Percentiles rank a stretch among this genome's conserved stretches.
These are phyloP conservation scores for Termitomyces bulborhizus DNA, from an alignment of 768 basidiomycete species.

Conservation along the genomic window DNA sequence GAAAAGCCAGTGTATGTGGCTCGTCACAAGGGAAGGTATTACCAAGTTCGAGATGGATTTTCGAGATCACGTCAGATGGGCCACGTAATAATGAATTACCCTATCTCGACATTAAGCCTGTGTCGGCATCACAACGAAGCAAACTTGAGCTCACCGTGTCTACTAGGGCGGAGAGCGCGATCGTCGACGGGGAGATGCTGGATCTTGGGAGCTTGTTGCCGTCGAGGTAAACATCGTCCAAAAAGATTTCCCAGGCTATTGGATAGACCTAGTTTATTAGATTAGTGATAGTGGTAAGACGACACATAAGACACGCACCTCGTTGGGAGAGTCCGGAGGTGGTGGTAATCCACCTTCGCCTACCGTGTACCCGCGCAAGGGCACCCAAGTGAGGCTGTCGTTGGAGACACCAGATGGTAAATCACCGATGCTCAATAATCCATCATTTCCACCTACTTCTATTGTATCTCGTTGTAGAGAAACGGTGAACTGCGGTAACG, in stretches of 20 bases:
- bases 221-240: conserved; percentile 71
- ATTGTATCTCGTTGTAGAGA: conserved; percentile 65
- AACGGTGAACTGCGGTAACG: conserved; percentile 45
- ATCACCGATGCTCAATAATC: conserved; percentile 60
- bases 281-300: conserved; percentile 4
- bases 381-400: conserved; percentile 58
- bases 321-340: conserved; percentile 44
- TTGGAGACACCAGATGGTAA: conserved; percentile 45
- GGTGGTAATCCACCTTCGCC: conserved; percentile 48
- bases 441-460: conserved; percentile 63
- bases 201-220: conserved; percentile 56
- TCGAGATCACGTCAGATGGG: conserved; percentile 54
- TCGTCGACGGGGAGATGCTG: conserved; percentile 32
- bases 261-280: conserved; percentile 43
- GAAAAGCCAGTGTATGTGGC: conserved; percentile 60
- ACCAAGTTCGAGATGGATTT: conserved; percentile 39
- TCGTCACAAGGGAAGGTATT: conserved; percentile 46
- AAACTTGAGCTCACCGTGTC: conserved; percentile 52
- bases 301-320: conserved; percentile 32
- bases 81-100: conserved; percentile 77
- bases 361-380: conserved; percentile 48
- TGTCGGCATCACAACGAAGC: neutral
- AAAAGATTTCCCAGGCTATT: conserved; percentile 63
- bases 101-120: conserved; percentile 25
- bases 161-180: conserved; percentile 57